Percentiles rank a stretch among this genome's conserved stretches.
These are phyloP conservation scores for Amanita exitialis DNA, from an alignment of 768 basidiomycete genomes.

Conservation along the genomic window DNA sequence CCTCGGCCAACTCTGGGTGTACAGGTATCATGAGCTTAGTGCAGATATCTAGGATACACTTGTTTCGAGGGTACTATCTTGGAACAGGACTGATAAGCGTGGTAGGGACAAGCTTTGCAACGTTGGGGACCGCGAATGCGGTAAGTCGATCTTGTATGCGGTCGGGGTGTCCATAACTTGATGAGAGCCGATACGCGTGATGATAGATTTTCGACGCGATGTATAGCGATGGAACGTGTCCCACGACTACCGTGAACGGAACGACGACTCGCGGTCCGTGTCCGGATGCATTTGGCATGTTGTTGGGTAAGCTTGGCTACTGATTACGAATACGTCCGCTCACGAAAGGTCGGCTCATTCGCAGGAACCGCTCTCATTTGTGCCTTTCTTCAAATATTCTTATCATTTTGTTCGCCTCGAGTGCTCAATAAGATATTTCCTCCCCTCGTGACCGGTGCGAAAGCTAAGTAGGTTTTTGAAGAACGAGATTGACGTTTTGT, in stretches of 20 bases:
- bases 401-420: conserved; percentile 62
- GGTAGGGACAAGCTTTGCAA: conserved; percentile 81
- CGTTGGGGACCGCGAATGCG: conserved; percentile 62
- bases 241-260: conserved; percentile 49
- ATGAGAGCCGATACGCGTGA: not conserved
- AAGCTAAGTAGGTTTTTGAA: not conserved
- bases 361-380: conserved; percentile 69
- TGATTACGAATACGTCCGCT: not conserved
- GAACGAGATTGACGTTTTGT: not conserved
- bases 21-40: conserved; percentile 65
- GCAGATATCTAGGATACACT: conserved; percentile 63
- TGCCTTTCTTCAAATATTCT: conserved; percentile 66
- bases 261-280: conserved; percentile 48
- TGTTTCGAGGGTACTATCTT: conserved; percentile 56
- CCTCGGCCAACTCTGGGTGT: not conserved
- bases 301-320: conserved; percentile 41
- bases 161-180: not conserved
- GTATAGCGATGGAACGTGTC: conserved; percentile 74
- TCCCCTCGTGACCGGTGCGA: conserved; percentile 62
- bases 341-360: not conserved
- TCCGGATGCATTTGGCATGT: conserved; percentile 73
- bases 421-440: conserved; percentile 65
- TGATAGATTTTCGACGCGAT: conserved; percentile 61
- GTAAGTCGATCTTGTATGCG: conserved; percentile 23
- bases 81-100: conserved; percentile 78